phyloP scores from a whole-genome alignment of 768 basidiomycete genomes.

The Agaricus subrufescens region DNA sequence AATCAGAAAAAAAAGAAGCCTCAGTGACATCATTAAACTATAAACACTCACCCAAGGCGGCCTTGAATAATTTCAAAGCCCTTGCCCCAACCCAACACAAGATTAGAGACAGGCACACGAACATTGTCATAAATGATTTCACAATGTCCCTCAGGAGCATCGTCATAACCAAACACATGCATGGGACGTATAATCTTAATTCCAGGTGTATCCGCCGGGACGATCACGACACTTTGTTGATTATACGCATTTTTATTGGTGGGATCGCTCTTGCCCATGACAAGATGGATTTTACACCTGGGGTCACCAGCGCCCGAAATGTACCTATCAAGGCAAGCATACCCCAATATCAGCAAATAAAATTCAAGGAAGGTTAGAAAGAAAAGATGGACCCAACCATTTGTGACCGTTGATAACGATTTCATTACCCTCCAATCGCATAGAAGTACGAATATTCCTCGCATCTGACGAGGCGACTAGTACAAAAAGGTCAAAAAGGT shows the following conservation, averaged over 20 bases:
- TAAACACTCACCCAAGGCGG: constrained; percentile 68
- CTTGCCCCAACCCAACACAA: constrained; percentile 89
- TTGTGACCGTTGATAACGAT: constrained; percentile 96
- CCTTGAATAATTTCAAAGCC: constrained; percentile 99
- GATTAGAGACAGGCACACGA: constrained; percentile 75
- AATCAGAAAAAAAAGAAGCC: too few species aligned
- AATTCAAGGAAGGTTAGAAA: not conserved
- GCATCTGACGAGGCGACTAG: constrained; percentile 93
- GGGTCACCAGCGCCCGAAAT: constrained; percentile 97
- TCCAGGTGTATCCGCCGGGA: constrained; percentile 84
- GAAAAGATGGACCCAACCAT: constrained; percentile 49
- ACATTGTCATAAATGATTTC: constrained; percentile 96
- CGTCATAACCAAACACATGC: constrained; percentile 91
- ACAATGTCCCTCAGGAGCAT: constrained; percentile 95
- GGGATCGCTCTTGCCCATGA: constrained; percentile 94
- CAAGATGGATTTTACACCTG: constrained; percentile 82
- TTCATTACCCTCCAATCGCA: constrained; percentile 76
- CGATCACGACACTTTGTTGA: constrained; percentile 92
- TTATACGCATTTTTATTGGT: constrained; percentile 68
- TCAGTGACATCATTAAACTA: not conserved
- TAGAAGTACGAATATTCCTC: constrained; percentile 88
- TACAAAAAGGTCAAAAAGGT: not conserved
- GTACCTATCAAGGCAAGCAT: constrained; percentile 54
- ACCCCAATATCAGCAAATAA: not conserved
- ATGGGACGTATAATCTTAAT: constrained; percentile 90